Percentiles rank a stretch among this genome's conserved stretches.
Evolutionary conservation across 371 early-diverging fungal species (phyloP).

Genomic region (Mucor circinelloides): DNA sequence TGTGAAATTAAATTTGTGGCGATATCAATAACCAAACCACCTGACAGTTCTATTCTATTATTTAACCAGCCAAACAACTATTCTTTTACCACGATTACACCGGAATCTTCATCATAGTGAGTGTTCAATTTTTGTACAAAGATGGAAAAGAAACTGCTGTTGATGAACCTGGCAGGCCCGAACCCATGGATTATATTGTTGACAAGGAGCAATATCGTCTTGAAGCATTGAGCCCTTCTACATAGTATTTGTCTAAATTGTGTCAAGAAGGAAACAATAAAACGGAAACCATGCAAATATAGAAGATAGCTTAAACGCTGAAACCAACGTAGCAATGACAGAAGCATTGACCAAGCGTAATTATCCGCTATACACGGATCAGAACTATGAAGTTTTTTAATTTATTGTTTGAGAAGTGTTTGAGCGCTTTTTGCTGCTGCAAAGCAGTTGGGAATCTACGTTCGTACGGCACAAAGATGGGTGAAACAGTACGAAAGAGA

Average conservation of each 20-base stretch:
- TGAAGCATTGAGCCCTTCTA: not conserved
- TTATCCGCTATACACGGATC: no score
- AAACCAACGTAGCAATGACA: no score
- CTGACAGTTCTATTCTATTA: not conserved
- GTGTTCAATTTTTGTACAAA: not conserved
- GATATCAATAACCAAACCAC: no score
- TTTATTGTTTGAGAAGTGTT: no score
- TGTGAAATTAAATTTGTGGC: no score
- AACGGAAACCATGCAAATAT: not conserved
- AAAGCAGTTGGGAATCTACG: constrained; percentile 21
- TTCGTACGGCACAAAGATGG: constrained; percentile 25
- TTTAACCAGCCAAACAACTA: no score
- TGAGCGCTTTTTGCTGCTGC: constrained; percentile 20
- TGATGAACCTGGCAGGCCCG: not conserved
- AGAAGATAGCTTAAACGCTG: no score
- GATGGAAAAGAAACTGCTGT: not conserved
- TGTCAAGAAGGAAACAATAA: not conserved
- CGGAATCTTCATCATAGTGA: not conserved
- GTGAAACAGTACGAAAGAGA: constrained; percentile 25
- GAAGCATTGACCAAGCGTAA: no score
- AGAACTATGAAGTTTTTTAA: constrained; percentile 26
- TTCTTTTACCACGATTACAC: not conserved
- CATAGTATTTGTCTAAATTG: not conserved
- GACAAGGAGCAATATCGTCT: not conserved
- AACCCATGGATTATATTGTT: not conserved